Percentiles rank a stretch among this genome's conserved stretches.
phyloP scores from a whole-genome alignment of 2,329 filamentous ascomycete genomes.

The Colletotrichum sp. region DNA sequence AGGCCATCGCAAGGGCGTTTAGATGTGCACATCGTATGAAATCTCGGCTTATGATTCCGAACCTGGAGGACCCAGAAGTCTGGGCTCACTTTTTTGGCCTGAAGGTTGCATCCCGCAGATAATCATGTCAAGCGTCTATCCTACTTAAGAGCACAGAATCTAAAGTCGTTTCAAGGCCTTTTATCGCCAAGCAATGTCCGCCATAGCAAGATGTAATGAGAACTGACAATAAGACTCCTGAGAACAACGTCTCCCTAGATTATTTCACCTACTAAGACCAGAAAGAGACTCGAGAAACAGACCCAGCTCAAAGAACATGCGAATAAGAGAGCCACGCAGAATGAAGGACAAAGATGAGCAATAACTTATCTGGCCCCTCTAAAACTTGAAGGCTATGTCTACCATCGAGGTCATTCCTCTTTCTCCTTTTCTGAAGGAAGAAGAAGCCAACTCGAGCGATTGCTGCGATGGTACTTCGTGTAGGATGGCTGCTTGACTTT shows the following conservation, averaged over 20 bases:
- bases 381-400: background rate
- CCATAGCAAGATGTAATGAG: too few species aligned
- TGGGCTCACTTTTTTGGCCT: background rate
- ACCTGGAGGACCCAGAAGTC: background rate
- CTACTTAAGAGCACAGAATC: too few species aligned
- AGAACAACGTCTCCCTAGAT: too few species aligned
- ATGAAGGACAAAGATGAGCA: background rate
- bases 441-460: background rate
- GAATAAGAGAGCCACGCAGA: background rate
- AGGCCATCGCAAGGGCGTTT: background rate
- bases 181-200: too few species aligned
- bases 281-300: too few species aligned
- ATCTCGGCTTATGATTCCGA: background rate
- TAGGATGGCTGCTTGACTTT: background rate
- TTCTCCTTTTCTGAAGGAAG: background rate
- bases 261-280: too few species aligned
- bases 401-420: fast-evolving
- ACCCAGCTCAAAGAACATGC: background rate
- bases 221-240: too few species aligned
- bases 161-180: too few species aligned
- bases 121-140: background rate
- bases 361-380: fast-evolving
- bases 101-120: background rate
- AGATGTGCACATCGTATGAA: background rate
- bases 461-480: background rate